Conservation (phyloP, 1,139 yeast genomes). For the Suhomyces kunorum region DNA sequence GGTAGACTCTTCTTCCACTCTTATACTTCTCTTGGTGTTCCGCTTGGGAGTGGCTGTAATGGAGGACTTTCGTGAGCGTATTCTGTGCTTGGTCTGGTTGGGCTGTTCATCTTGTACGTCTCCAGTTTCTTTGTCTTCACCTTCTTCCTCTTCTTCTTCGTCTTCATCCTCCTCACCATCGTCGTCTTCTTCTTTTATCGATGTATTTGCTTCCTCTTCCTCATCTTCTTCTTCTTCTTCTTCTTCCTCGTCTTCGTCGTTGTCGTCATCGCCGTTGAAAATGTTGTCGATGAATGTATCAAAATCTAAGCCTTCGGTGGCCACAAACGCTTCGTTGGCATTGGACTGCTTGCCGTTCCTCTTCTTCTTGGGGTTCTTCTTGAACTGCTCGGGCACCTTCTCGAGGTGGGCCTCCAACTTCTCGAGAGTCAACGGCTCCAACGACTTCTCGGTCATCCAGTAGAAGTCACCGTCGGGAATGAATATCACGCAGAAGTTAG, state of each 20-base stretch:
- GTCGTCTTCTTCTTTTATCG: constrained; percentile 15
- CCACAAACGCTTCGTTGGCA: constrained; percentile 43
- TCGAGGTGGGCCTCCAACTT: constrained; percentile 30
- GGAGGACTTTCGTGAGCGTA: constrained; percentile 12
- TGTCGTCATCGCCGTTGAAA: constrained; percentile 25
- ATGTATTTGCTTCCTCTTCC: neutral
- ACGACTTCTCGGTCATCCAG: constrained; percentile 46
- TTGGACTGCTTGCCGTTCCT: constrained; percentile 33
- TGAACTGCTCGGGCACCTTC: constrained; percentile 32
- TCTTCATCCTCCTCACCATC: constrained; percentile 13
- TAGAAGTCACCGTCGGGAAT: constrained; percentile 52
- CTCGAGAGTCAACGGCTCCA: constrained; percentile 35
- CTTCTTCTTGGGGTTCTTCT: constrained; percentile 21
- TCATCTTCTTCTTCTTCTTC: constrained; percentile 29
- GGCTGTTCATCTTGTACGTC: constrained; percentile 11
- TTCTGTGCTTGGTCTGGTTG: constrained; percentile 12
- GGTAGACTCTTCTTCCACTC: constrained; percentile 2
- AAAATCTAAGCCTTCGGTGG: constrained; percentile 40
- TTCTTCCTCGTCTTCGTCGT: constrained; percentile 30
- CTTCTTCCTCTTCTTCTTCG: constrained; percentile 16
- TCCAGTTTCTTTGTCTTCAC: constrained; percentile 15
- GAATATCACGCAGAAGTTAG: constrained; percentile 47
- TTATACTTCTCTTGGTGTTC: constrained; percentile 10
- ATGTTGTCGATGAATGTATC: constrained; percentile 41
- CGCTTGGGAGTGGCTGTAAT: constrained; percentile 6